Evolutionary conservation across 345 rosid species (phyloP), one percentile per base, ranked within the genome.

Genomic region (Eucalyptus marginata): DNA sequence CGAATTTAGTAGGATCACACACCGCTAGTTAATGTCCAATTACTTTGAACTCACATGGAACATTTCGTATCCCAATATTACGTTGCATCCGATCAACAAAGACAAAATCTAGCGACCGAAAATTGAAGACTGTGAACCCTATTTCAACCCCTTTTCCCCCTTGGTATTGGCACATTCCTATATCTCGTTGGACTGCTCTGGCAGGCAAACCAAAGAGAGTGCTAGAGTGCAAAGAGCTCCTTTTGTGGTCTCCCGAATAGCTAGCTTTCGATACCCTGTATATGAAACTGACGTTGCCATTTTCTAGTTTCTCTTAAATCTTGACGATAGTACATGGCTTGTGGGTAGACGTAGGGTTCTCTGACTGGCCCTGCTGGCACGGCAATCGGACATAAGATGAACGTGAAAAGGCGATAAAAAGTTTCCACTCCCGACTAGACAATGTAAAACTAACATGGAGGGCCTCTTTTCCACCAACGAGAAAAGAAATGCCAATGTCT

Each of bases 361-460:
- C 92, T 88, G 89, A 88, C 58, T 58, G 92, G 88, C 92, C 91
- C 92, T 76, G 90, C 91, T 92, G 93, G 93, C 89, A 89, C 88
- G 86, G 87, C 91, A 87, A 89, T 86, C 90, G 83, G 91, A 88
- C 93, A 56, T 90, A 50, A 50, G 3, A 50, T 15, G 7, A 50
- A 50, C 18, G 18, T 50, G 18, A 50, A 15, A 50, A 50, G 14
- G 3, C 51, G 51, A 49, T 2, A 2, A 49, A 49, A 49, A 17
- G 51, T 49, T 49, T 49, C 51, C 3, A 49, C 17, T 49, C 51
- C 51, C 17, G 17, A 49, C 51, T 49, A 49, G 51, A 49, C 1
- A 14, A 5, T 49, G 51, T 49, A 49, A 49, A 49, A 14, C 3
- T 49, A 49, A 49, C 51, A 49, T 0, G 51, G 51, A 2, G 17